These are phyloP conservation scores for Dioszegia aurantiaca DNA, from an alignment of 768 basidiomycete genomes.

Conservation along the genomic window DNA sequence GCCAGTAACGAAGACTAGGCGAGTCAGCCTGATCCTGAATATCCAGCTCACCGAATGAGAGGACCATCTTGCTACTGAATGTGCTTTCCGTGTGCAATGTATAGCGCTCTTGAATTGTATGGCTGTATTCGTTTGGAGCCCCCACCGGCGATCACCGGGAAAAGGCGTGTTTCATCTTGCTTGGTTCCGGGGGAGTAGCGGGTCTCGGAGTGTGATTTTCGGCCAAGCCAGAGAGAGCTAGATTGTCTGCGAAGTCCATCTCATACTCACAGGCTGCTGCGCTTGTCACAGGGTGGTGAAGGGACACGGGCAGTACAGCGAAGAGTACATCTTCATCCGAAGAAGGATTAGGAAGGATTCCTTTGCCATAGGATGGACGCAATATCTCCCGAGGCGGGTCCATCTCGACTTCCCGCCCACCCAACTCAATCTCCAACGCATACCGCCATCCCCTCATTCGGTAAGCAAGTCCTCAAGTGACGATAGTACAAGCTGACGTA, in stretches of 20 bases:
- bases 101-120: not conserved
- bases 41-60: constrained; percentile 8
- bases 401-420: constrained; percentile 3
- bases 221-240: no score
- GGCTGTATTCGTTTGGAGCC: no score
- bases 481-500: not conserved
- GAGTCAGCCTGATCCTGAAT: not conserved
- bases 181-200: no score
- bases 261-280: no score
- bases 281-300: no score
- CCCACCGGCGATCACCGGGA: not conserved
- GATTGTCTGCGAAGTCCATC: no score
- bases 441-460: constrained; percentile 1
- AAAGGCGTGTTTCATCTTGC: not conserved
- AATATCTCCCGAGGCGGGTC: not conserved
- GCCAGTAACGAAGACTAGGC: constrained; percentile 84
- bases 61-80: not conserved
- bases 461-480: not conserved
- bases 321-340: no score
- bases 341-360: no score
- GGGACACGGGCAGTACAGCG: no score
- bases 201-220: no score
- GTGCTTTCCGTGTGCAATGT: not conserved
- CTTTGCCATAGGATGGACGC: not conserved
- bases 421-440: not conserved